phyloP scores from a whole-genome alignment of 78 protist genomes.

The Polysphondylium violaceum region DNA sequence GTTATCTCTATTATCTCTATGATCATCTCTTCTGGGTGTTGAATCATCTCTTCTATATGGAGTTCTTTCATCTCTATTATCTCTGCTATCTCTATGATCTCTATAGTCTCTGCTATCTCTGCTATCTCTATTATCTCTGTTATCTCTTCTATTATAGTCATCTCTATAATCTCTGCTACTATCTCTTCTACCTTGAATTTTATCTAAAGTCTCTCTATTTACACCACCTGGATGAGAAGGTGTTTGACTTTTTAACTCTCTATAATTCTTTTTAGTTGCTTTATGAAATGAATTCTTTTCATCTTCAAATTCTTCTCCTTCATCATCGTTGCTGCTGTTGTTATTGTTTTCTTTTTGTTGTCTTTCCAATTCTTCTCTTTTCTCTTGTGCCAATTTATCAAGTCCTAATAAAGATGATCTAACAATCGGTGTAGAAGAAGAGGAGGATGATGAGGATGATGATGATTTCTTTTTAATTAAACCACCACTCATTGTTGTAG shows the following conservation, averaged over 20 bases:
- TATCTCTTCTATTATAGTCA: not conserved
- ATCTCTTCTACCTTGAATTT: constrained; percentile 21
- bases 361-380: constrained; percentile 56
- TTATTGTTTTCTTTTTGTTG: constrained; percentile 23
- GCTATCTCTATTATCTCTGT: not conserved
- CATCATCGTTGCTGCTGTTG: constrained; percentile 2
- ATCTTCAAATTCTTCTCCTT: not conserved
- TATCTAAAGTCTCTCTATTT: constrained; percentile 51
- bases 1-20: constrained; percentile 2
- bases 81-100: constrained; percentile 15
- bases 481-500: not conserved
- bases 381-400: constrained; percentile 72
- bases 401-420: constrained; percentile 67
- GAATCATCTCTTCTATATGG: constrained; percentile 11
- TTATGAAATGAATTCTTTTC: not conserved
- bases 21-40: not conserved
- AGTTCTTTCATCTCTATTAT: constrained; percentile 25
- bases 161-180: no score
- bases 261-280: constrained; percentile 30
- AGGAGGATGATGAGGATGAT: no score
- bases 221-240: constrained; percentile 74
- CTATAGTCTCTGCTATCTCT: not conserved
- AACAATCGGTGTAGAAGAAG: constrained; percentile 44
- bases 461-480: not conserved
- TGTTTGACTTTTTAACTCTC: constrained; percentile 39